Base-by-base conservation (phyloP, 73 alveolate genomes). In the Urostyla sp. region DNA sequence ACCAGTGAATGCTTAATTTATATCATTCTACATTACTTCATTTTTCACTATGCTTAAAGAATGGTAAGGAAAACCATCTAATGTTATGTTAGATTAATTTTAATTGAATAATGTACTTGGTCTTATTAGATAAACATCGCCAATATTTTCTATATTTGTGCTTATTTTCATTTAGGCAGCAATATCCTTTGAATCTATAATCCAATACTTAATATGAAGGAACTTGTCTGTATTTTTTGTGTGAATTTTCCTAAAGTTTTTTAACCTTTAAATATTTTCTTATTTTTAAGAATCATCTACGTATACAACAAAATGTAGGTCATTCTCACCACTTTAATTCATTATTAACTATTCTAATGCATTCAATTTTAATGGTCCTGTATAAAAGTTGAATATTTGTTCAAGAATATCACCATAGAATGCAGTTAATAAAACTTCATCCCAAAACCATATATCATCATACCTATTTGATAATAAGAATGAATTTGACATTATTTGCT, bases 371-470 rank as follows among this genome's bases (percentile, higher is more conserved):
- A 67, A 44, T 0, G 86, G 87, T 10, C 94, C 94, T 18, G 50
- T 23, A 80, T 40, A 86, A 45, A 77, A 86, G 56, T 86, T 76
- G 61, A 77, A 86, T 0, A 86, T 48, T 30, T 77, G 72, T 21
- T 77, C 94, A 0, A 86, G 77, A 16, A 77, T 72, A 23, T 86
- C 90, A 0, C 90, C 90, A 44, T 48, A 73, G 87, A 86, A 76
- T 21, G 66, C 52, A 20, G 50, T 37, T 16, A 78, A 30, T 32
- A 77, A 45, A 40, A 50, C 84, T 0, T 27, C 48, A 15, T 63
- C 83, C 94, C 90, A 77, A 63, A 77, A 78, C 94, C 94, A 86
- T 27, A 86, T 66, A 52, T 86, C 94, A 36, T 78, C 94, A 54
- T 31, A 50, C 36, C 56, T 46, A 61, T 67, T 77, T 4, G 94